Conservation (phyloP, 352 stramenopile genomes). For the Phytophthora podocarpi region DNA sequence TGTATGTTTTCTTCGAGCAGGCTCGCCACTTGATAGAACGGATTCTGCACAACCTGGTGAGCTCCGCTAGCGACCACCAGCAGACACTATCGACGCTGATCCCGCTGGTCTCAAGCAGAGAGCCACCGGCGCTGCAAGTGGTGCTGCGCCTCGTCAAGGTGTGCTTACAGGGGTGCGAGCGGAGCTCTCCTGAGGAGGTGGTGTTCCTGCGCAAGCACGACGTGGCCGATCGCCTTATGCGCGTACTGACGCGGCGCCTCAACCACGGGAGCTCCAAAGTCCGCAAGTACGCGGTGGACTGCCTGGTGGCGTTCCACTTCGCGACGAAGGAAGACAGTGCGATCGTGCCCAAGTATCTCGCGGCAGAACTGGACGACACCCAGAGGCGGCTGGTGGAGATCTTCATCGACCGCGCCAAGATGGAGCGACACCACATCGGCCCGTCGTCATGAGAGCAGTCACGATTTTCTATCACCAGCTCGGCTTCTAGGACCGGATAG, state of each 20-base stretch:
- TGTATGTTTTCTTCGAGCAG: slow-evolving; percentile 19
- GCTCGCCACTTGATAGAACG: slow-evolving; percentile 57
- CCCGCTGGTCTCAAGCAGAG: slow-evolving; percentile 36
- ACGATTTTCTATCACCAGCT: too few relatives aligned
- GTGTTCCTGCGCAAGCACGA: slow-evolving; percentile 42
- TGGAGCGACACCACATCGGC: slow-evolving; percentile 38
- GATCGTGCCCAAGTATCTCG: slow-evolving; percentile 52
- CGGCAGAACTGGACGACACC: slow-evolving; percentile 52
- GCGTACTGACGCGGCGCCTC: slow-evolving; percentile 40
- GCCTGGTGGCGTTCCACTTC: slow-evolving; percentile 71
- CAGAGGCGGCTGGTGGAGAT: slow-evolving; percentile 70
- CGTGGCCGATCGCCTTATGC: slow-evolving; percentile 40
- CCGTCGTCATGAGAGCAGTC: slow-evolving; percentile 4
- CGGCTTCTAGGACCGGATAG: too few relatives aligned
- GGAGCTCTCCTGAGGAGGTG: slow-evolving; percentile 3
- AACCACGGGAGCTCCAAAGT: slow-evolving; percentile 63
- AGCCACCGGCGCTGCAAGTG: slow-evolving; percentile 56
- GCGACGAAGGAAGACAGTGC: slow-evolving; percentile 48
- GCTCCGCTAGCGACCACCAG: slow-evolving; percentile 31
- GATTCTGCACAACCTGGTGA: slow-evolving; percentile 50
- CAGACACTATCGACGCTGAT: slow-evolving; percentile 48
- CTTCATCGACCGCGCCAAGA: slow-evolving; percentile 73
- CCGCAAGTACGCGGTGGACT: slow-evolving; percentile 70
- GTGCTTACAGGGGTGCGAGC: slow-evolving; percentile 45
- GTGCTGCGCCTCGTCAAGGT: slow-evolving; percentile 55